A percentile compares a stretch with the other conserved stretches of the same genome.
phyloP scores from a whole-genome alignment of 2,329 filamentous ascomycete species.

The Ophiosphaerella herpotricha region DNA sequence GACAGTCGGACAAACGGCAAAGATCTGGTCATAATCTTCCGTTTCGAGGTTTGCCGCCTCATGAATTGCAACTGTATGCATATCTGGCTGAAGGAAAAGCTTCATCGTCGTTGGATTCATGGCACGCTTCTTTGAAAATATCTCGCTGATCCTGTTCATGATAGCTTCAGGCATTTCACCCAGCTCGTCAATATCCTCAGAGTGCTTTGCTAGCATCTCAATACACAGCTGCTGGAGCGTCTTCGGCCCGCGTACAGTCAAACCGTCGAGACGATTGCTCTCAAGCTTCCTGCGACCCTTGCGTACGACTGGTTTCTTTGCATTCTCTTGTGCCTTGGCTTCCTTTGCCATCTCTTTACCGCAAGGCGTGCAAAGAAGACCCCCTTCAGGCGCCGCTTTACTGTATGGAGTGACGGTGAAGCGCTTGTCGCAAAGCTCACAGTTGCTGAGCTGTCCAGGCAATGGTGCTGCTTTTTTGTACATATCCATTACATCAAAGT shows the following conservation, averaged over 20 bases:
- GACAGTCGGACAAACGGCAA: conserved; percentile 72
- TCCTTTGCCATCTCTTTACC: conserved; percentile 74
- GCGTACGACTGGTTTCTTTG: conserved; percentile 61
- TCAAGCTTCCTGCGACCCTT: conserved; percentile 75
- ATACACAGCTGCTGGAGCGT: conserved; percentile 68
- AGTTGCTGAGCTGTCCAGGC: conserved; percentile 89
- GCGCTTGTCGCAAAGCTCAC: conserved; percentile 80
- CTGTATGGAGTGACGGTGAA: conserved; percentile 94
- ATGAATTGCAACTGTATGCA: conserved; percentile 62
- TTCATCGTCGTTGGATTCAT: conserved; percentile 58
- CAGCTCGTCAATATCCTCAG: conserved; percentile 67
- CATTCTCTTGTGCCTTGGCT: conserved; percentile 63
- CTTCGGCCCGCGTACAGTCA: conserved; percentile 68
- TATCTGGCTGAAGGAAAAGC: conserved; percentile 58
- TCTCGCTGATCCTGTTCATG: conserved; percentile 63
- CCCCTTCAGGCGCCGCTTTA: conserved; percentile 78
- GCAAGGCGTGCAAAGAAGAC: conserved; percentile 82
- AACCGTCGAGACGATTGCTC: conserved; percentile 82
- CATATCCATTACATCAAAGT: conserved; percentile 57
- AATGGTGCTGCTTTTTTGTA: conserved; percentile 63
- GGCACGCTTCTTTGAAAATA: conserved; percentile 66
- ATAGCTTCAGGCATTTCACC: conserved; percentile 64
- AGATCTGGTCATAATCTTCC: conserved; percentile 80
- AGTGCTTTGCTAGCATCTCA: conserved; percentile 66
- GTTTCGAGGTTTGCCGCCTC: conserved; percentile 69